phyloP scores from a whole-genome alignment of 208 protist genomes.

The Wallacemonas sp. region DNA sequence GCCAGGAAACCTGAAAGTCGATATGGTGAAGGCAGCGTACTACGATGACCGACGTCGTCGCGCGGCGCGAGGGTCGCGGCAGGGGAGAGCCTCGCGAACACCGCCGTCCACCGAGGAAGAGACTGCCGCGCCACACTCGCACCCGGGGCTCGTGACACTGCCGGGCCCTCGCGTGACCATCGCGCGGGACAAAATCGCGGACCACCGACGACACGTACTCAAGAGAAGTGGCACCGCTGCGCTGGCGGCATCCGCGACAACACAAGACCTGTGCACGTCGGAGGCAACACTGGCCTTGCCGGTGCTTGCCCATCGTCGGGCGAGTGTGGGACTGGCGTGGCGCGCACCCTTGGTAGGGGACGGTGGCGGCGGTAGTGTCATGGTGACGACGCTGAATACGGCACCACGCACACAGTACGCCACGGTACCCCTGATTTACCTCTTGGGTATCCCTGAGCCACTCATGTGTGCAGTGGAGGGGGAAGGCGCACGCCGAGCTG shows the following conservation, averaged over 20 bases:
- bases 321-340: neutral
- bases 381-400: constrained; percentile 5
- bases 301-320: neutral
- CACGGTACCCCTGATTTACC: constrained; percentile 13
- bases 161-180: neutral
- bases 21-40: constrained; percentile 18
- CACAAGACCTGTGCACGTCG: neutral
- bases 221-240: neutral
- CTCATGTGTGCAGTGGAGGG: constrained; percentile 3
- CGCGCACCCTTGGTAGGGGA: neutral
- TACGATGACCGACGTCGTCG: no score
- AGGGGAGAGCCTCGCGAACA: no score
- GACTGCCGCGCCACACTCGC: neutral
- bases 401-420: constrained; percentile 25
- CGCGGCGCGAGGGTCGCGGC: no score
- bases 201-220: neutral
- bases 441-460: constrained; percentile 26
- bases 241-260: no score
- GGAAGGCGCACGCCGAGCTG: neutral
- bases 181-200: neutral
- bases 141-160: neutral
- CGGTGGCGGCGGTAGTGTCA: neutral
- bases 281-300: neutral
- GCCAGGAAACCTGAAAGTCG: constrained; percentile 27
- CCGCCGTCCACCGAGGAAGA: no score